phyloP scores from a whole-genome alignment of 208 protist species.

The Trichomonas tenax region DNA sequence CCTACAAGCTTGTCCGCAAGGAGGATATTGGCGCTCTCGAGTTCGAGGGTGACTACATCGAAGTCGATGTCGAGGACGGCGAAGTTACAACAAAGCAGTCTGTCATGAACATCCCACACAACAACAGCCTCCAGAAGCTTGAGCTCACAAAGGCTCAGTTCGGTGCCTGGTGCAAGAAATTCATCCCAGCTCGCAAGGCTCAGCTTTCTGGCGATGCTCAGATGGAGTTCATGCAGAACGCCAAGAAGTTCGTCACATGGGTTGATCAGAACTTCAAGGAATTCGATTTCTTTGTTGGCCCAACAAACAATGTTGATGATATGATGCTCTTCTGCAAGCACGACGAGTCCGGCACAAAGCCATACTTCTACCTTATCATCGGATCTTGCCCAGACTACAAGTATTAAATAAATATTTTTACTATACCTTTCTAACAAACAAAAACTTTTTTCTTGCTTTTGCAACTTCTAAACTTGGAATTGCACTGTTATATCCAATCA shows the following conservation, averaged over 20 bases:
- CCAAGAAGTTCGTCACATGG: neutral
- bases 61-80: neutral
- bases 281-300: neutral
- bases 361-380: too few relatives aligned
- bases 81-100: neutral
- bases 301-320: too few relatives aligned
- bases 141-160: neutral
- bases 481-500: too few relatives aligned
- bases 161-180: neutral
- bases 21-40: neutral
- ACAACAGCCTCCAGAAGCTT: neutral
- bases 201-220: neutral
- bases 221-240: neutral
- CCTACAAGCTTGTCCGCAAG: neutral
- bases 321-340: too few relatives aligned
- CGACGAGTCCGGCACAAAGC: too few relatives aligned
- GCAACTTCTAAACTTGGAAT: too few relatives aligned
- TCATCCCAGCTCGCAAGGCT: neutral
- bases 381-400: too few relatives aligned
- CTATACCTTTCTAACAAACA: too few relatives aligned
- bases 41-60: neutral
- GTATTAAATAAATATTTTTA: too few relatives aligned
- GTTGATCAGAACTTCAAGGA: neutral
- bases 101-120: neutral
- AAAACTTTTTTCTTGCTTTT: too few relatives aligned